Conservation (phyloP, 306 rosid species). For the Carpinus fangiana region DNA sequence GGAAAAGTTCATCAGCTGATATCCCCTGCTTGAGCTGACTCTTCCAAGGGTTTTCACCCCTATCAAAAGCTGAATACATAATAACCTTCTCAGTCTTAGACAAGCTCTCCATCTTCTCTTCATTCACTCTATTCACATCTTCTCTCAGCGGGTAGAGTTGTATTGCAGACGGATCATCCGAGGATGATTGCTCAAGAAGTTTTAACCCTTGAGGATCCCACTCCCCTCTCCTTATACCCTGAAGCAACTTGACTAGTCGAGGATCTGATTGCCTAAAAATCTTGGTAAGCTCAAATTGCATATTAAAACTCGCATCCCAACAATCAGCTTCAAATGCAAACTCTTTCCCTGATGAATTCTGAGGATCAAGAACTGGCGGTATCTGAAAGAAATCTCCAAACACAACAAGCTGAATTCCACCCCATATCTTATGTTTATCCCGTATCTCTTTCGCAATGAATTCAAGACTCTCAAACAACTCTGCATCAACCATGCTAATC, state of each 20-base stretch:
- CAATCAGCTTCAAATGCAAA: constrained; percentile 62
- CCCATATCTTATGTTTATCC: constrained; percentile 39
- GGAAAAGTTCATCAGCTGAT: constrained; percentile 31
- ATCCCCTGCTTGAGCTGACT: constrained; percentile 39
- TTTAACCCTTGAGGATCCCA: constrained; percentile 24
- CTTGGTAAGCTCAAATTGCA: constrained; percentile 42
- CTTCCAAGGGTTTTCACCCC: constrained; percentile 30
- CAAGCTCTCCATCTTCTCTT: constrained; percentile 38
- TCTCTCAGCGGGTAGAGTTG: constrained; percentile 43
- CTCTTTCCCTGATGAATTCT: not conserved
- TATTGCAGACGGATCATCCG: constrained; percentile 29
- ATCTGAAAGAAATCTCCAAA: constrained; percentile 71
- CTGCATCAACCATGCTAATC: constrained; percentile 51
- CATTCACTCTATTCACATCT: constrained; percentile 47
- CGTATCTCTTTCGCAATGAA: constrained; percentile 34
- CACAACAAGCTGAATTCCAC: constrained; percentile 64
- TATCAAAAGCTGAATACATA: constrained; percentile 43
- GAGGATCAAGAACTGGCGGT: constrained; percentile 32
- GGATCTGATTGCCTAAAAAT: constrained; percentile 57
- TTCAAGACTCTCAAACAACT: constrained; percentile 45
- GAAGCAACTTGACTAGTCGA: constrained; percentile 46
- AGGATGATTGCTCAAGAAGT: constrained; percentile 33
- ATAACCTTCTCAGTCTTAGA: constrained; percentile 25
- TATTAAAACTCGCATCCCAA: constrained; percentile 52
- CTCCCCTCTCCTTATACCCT: constrained; percentile 53